Base-by-base conservation (phyloP, 2,329 filamentous ascomycete genomes). In the Fusarium phyllophilum region DNA sequence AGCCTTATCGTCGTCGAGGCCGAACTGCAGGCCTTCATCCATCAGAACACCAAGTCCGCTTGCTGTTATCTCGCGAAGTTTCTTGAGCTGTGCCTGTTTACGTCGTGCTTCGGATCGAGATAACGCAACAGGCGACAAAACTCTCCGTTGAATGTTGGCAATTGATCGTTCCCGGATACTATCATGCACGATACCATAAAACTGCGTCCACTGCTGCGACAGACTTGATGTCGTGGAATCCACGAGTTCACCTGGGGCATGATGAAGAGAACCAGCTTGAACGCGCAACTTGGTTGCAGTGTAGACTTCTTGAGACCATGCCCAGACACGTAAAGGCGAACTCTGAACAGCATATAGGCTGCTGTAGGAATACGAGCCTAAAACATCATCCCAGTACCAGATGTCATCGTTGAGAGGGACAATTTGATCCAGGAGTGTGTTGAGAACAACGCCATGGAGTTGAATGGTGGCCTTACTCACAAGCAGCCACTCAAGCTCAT, bases 381-480 rank as follows among this genome's bases (percentile, higher is more conserved):
- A 84, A 5, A 98, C 89, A 75, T 96, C 93, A 79, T 97, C 94
- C 96, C 96, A 99, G 81, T 98, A 98, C 90, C 93, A 95, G 31
- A 97, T 92, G 76, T 97, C 95, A 74, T 97, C 92, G 77, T 91
- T 93, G 24, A 99, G 83, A 1, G 92, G 92, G 17, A 96, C 91
- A 17, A 95, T 97, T 77, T 96, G 93, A 62, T 96, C 92, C 17
- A 98, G 84, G 8, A 98, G 87, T 0, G 89, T 91, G 75, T 91
- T 91, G 75, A 98, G 85, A 45, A 97, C 88, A 55, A 94, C 85
- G 8, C 96, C 96, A 78, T 97, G 97, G 3, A 93, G 91, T 79
- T 98, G 96, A n/a, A 95, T 90, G 0, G 95, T 94, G 9, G 95
- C 95, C 82, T 98, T 99, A 82, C 93, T 94, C 36, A 97, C 89